These are phyloP conservation scores for Leishmania mexicana DNA, from an alignment of 208 protist genomes.

Conservation along the genomic window DNA sequence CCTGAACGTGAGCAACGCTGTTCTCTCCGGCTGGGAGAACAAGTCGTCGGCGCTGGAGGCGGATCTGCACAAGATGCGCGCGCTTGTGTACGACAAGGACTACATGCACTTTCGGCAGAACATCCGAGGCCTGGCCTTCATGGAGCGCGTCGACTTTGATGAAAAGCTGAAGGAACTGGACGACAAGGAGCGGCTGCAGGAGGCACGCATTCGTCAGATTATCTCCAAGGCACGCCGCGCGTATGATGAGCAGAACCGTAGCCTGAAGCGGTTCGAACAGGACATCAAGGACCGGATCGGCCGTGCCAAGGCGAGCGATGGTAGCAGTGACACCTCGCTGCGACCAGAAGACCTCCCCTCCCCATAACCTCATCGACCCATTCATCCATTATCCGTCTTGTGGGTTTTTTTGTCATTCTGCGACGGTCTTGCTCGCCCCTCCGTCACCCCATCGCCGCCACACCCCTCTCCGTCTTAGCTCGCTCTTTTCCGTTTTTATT, in stretches of 20 bases:
- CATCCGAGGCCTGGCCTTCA: constrained; percentile 58
- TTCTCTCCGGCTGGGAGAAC: constrained; percentile 69
- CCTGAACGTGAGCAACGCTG: constrained; percentile 45
- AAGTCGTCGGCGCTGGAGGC: constrained; percentile 58
- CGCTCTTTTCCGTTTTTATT: not conserved
- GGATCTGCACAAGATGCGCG: constrained; percentile 61
- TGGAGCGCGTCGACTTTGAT: constrained; percentile 59
- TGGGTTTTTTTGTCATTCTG: not conserved
- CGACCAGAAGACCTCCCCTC: constrained; percentile 6
- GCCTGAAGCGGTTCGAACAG: constrained; percentile 53
- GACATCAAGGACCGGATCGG: constrained; percentile 35
- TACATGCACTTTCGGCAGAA: constrained; percentile 68
- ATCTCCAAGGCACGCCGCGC: constrained; percentile 45
- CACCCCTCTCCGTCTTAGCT: not conserved
- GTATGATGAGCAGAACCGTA: constrained; percentile 55
- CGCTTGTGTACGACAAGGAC: constrained; percentile 67
- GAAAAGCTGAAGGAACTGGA: constrained; percentile 65
- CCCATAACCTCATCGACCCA: not conserved
- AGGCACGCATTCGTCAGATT: constrained; percentile 49
- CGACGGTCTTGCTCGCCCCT: not conserved
- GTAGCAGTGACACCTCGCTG: constrained; percentile 11
- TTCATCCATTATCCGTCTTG: not conserved
- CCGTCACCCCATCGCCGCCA: not conserved
- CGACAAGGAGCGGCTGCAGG: constrained; percentile 63
- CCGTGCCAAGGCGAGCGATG: not conserved